Evolutionary conservation across 208 protist genomes (phyloP), one percentile per base, ranked within the genome.

Genomic region (Trypanosoma melophagium): DNA sequence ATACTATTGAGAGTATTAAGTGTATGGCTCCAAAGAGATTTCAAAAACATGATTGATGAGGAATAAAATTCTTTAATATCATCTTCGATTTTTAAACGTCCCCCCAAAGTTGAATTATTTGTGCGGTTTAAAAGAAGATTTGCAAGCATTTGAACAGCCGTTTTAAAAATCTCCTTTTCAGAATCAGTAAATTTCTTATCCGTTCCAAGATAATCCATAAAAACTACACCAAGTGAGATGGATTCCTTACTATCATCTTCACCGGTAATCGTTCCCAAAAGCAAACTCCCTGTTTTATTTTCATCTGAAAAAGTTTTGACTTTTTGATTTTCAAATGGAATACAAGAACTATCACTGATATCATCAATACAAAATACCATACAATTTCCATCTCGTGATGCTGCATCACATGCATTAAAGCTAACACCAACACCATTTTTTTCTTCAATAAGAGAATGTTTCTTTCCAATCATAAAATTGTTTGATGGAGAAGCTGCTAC

Each of bases 21-120:
- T n/a, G 72, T 60, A 28, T 87, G 62, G 17, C 50, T n/a, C 84
- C 80, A 87, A 13, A 87, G 28, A 14, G 45, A 71, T 49, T 90
- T 90, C 0, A 87, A 54, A 71, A 90, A 90, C 12, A 60, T 16
- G 40, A 87, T 64, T 12, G 71, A 54, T 14, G 64, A 63, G 14
- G 25, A 44, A n/a, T 17, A 31, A 58, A 42, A 64, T 1, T 22
- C 35, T 16, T 50, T 4, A 54, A 84, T 38, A 1, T 69, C 72
- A 16, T 87, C 74, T 40, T 87, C 84, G 59, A 86, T 80, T 59
- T 81, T 85, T 16, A 90, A 55, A 1, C 68, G 51, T 25, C 66
- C 24, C 17, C 64, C 76, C 8, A 56, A 28, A 22, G 17, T 45
- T 1, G 47, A 53, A n/a, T n/a, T 22, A 40, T 72, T 12, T 35